Evolutionary conservation across 352 stramenopile genomes (phyloP), one percentile per base, ranked within the genome.

Genomic region (Thraustochytrium striatum): DNA sequence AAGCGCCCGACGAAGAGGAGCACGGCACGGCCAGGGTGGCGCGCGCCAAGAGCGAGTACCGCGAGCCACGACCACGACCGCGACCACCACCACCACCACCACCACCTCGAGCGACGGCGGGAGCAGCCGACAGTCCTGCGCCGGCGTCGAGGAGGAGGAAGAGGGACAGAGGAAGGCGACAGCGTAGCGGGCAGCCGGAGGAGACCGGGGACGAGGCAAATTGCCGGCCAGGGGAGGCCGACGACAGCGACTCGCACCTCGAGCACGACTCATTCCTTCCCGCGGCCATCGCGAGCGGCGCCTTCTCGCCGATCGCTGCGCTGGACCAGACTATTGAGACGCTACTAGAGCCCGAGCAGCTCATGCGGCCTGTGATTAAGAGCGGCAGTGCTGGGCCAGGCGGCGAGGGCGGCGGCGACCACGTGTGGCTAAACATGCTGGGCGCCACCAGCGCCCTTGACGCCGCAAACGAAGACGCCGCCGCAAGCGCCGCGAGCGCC

Each of bases 271-370:
- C 39, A 13, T 13, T 47, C 39, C 5, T 13, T 5, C 5, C 5
- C 39, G 5, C 39, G 5, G 39, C 5, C 5, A 13, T 47, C 39
- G 5, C 5, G 39, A 2, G 53, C 21, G n/a, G 50, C 30, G n/a
- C 65, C 25, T 70, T 75, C 41, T 41, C 43, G 16, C 65, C 65
- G 11, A 16, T 72, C 30, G 5, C 21, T 9, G 9, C 16, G 35
- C 39, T 75, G n/a, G 65, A 75, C 21, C 30, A 70, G 8, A 32
- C 50, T 9, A 75, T 75, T 21, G 43, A 75, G 28, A 38, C 39
- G 32, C 50, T 75, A 7, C 33, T 13, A 3, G 65, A 75, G 1
- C 65, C 65, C 13, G 65, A 75, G 39, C 16, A 39, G 3, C 65
- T 75, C n/a, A 75, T 75, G 65, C 16, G 61, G 13, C 65, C 65